phyloP scores from a whole-genome alignment of 352 stramenopile species.

The Phytopythium cucurbitacearum region DNA sequence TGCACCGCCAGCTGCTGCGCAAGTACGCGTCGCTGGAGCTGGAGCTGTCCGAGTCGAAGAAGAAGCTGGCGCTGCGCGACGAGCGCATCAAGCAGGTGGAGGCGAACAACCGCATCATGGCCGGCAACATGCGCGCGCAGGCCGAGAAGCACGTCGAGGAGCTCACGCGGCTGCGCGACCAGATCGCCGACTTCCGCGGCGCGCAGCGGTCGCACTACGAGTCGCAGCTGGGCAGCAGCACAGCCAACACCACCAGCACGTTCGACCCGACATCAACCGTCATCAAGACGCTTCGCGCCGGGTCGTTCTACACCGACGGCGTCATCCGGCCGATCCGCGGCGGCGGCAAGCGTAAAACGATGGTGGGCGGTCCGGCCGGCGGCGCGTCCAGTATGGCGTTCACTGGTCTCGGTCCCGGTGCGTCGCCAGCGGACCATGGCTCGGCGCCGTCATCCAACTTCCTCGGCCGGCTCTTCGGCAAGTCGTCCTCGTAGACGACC shows the following conservation, averaged over 20 bases:
- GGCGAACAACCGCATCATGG: constrained; percentile 83
- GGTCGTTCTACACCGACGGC: constrained; percentile 59
- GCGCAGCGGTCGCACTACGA: constrained; percentile 78
- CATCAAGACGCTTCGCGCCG: constrained; percentile 67
- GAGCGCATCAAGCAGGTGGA: constrained; percentile 90
- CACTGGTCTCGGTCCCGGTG: constrained; percentile 3
- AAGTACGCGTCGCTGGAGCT: constrained; percentile 90
- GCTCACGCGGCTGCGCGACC: constrained; percentile 78
- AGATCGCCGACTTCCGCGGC: constrained; percentile 80
- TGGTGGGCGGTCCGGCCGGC: constrained; percentile 15
- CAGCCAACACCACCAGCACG: constrained; percentile 15
- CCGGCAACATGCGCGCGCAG: constrained; percentile 85
- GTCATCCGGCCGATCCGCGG: constrained; percentile 75
- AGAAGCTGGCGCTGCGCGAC: constrained; percentile 87
- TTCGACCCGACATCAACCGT: constrained; percentile 21
- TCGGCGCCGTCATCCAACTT: constrained; percentile 30
- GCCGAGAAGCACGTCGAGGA: constrained; percentile 88
- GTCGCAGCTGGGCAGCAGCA: constrained; percentile 48
- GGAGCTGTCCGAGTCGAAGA: constrained; percentile 82
- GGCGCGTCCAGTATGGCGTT: neutral
- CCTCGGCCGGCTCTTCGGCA: constrained; percentile 52
- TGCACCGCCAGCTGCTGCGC: constrained; percentile 86
- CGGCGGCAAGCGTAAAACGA: constrained; percentile 58
- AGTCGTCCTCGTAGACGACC: constrained; percentile 19
- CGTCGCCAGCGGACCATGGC: constrained; percentile 2